These are phyloP conservation scores for Porosira glacialis DNA, from an alignment of 352 stramenopile genomes.

Conservation along the genomic window DNA sequence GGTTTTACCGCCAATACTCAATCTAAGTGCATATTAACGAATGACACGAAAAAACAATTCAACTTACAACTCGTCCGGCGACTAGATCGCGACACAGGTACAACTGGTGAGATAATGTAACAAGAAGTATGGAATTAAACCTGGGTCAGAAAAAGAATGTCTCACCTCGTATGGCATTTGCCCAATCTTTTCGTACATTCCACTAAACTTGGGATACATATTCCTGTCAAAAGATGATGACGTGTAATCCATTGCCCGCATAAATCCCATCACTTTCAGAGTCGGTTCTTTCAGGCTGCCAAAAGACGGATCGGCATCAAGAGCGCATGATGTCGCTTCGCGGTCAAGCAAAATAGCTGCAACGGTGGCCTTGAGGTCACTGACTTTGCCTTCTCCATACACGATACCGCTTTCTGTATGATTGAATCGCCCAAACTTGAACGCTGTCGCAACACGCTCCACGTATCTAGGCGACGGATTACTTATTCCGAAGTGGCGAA, in stretches of 20 bases:
- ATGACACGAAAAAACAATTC: too few relatives aligned
- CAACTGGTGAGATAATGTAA: too few relatives aligned
- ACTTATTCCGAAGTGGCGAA: conserved; percentile 70
- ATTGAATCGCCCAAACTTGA: conserved; percentile 50
- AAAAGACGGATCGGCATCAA: conserved; percentile 64
- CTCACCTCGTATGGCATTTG: conserved; percentile 45
- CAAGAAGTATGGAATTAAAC: too few relatives aligned
- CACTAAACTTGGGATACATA: conserved; percentile 34
- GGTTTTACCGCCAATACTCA: too few relatives aligned
- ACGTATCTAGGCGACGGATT: conserved; percentile 75
- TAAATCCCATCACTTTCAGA: conserved; percentile 51
- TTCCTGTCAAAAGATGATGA: conserved; percentile 18
- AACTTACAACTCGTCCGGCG: too few relatives aligned
- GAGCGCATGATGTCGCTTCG: conserved; percentile 52
- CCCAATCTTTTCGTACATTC: conserved; percentile 49
- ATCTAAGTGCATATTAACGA: too few relatives aligned
- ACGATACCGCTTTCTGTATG: conserved; percentile 29
- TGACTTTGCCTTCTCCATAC: conserved; percentile 68
- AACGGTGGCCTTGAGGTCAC: conserved; percentile 68
- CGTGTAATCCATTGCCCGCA: conserved; percentile 53
- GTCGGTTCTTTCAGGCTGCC: conserved; percentile 60
- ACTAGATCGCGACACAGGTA: too few relatives aligned
- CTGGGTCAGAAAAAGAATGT: too few relatives aligned
- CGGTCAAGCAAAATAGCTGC: conserved; percentile 71
- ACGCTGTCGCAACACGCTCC: conserved; percentile 58